phyloP scores from a whole-genome alignment of 2,329 filamentous ascomycete species.

The Colletotrichum spinosum region DNA sequence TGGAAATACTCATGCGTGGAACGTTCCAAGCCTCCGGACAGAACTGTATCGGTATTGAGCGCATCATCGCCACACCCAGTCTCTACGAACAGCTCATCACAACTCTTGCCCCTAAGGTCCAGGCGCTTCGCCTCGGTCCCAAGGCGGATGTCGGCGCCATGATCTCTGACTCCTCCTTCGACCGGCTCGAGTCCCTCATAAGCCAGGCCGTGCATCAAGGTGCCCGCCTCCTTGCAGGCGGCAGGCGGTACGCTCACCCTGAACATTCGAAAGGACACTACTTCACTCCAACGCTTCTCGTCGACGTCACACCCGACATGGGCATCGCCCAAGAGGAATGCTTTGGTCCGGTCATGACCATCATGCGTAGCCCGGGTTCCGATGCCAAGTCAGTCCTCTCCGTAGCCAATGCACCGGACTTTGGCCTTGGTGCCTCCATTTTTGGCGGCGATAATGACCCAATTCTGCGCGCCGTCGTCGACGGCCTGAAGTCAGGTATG shows the following conservation, averaged over 20 bases:
- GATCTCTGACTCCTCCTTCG: constrained; percentile 83
- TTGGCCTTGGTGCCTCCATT: constrained; percentile 89
- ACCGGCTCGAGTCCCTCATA: constrained; percentile 81
- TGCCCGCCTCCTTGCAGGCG: constrained; percentile 85
- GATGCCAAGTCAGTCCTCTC: constrained; percentile 72
- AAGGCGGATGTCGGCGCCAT: constrained; percentile 88
- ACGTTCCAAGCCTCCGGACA: constrained; percentile 96
- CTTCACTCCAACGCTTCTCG: constrained; percentile 90
- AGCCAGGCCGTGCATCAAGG: constrained; percentile 81
- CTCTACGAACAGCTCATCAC: constrained; percentile 80
- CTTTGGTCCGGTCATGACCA: constrained; percentile 89
- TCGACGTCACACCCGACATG: constrained; percentile 90
- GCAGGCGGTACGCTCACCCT: constrained; percentile 77
- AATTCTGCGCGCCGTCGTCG: constrained; percentile 73
- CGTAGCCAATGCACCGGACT: constrained; percentile 86
- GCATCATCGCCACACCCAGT: constrained; percentile 83
- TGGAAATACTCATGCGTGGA: constrained; percentile 87
- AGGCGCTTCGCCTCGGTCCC: constrained; percentile 80
- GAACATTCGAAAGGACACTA: constrained; percentile 85
- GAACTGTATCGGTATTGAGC: constrained; percentile 98
- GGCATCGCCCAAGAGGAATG: constrained; percentile 89
- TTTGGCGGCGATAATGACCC: constrained; percentile 77
- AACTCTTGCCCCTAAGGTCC: constrained; percentile 79
- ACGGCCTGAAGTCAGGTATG: constrained; percentile 84
- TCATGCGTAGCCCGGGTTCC: constrained; percentile 80